Evolutionary conservation across 1,139 yeast genomes (phyloP), one percentile per base, ranked within the genome.

Genomic region (Blastobotrys petasosporus): DNA sequence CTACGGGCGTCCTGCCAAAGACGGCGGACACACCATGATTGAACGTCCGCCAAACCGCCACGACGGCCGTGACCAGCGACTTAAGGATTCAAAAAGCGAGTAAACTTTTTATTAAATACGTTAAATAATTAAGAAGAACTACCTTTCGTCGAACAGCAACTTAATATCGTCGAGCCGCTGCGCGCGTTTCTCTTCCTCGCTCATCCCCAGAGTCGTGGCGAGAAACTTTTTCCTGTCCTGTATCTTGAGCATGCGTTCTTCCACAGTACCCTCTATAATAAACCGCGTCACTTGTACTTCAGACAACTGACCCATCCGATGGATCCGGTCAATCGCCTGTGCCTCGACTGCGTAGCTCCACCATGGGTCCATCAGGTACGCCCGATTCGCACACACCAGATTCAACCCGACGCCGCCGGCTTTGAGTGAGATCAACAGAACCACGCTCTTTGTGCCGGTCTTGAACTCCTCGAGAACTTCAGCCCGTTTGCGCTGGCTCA

Each of bases 361-460:
- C 94, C 96, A 92, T 0, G 97, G 97, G 59, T 92, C 97, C 90
- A 92, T 85, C 77, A 92, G 74, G 58, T 82, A 88, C 7, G 95
- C 97, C 38, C 79, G 75, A 0, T 86, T 82, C 0, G 97, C 96
- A 40, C 82, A 79, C 0, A 95, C 90, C 51, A 92, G 69, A 60
- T 92, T 92, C 53, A 92, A 71, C 0, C 98, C 98, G 7, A 90
- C 96, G 3, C 97, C 97, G 13, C 98, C 97, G 0, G 97, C 95
- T 63, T 87, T 90, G 51, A 90, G 68, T 1, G 95, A 85, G 32
- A 92, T 65, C 16, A 90, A 67, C 15, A 92, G 63, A 1, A 90
- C 75, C 1, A 80, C 74, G 2, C 80, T 65, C 44, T 69, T 69
- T 12, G 61, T 55, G 12, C 60, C 54, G 39, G 59, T 61, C 37